Conservation (phyloP, 176 grass and related monocot genomes). For the Musa troglodytarum region DNA sequence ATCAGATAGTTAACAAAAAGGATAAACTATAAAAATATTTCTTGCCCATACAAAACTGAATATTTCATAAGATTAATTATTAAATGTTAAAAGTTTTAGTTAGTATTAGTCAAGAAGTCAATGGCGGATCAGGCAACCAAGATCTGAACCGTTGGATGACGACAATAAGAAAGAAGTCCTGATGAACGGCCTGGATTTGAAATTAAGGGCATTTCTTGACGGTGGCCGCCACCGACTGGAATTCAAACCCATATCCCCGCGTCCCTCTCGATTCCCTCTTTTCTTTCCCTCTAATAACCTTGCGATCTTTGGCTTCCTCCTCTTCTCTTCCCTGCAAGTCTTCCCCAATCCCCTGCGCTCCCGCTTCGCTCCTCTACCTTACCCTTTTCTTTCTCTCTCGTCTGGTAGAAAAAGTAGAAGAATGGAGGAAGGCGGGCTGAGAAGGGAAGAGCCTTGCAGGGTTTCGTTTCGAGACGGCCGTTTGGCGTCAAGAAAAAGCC, state of each 20-base stretch:
- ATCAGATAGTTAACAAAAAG: too few relatives aligned
- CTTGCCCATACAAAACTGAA: too few relatives aligned
- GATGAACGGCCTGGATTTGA: neutral
- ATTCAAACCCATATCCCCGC: neutral
- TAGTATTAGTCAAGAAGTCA: too few relatives aligned
- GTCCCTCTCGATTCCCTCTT: neutral
- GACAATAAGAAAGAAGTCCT: neutral
- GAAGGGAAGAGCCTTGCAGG: slow-evolving; percentile 33
- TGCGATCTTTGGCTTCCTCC: neutral
- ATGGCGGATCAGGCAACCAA: neutral
- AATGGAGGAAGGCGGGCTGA: neutral
- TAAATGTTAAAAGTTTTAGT: too few relatives aligned
- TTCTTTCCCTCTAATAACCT: neutral
- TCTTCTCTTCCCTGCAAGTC: neutral
- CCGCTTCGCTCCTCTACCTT: neutral
- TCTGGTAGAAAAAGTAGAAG: slow-evolving; percentile 10
- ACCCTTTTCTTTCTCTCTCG: neutral
- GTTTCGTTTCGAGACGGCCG: slow-evolving; percentile 69
- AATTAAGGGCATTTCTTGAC: neutral
- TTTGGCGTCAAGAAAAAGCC: slow-evolving; percentile 44
- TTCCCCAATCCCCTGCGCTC: neutral
- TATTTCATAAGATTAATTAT: too few relatives aligned
- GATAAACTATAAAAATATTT: too few relatives aligned
- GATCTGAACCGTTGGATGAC: neutral
- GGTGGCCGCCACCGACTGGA: neutral